Evolutionary conservation across 495 filamentous ascomycete genomes (phyloP).

Genomic region (Ascodesmis nigricans): DNA sequence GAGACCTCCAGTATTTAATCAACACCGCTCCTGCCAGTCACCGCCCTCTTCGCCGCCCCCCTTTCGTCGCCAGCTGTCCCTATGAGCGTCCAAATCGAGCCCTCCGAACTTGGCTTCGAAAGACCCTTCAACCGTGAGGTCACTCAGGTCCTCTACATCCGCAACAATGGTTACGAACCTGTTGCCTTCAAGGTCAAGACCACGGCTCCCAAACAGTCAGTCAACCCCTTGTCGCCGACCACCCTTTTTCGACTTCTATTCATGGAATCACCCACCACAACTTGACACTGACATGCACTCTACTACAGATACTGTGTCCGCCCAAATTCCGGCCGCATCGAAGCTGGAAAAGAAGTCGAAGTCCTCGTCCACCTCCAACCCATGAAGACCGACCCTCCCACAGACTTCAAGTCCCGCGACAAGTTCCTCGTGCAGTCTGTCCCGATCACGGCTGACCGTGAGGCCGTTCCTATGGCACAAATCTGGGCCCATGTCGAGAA

Average conservation of each 20-base stretch:
- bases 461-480: slow-evolving; percentile 51
- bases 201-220: slow-evolving; percentile 95
- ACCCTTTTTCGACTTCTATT: no score
- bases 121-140: slow-evolving; percentile 88
- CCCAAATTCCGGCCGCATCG: slow-evolving; percentile 88
- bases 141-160: slow-evolving; percentile 56
- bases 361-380: slow-evolving; percentile 91
- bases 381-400: slow-evolving; percentile 83
- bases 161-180: slow-evolving; percentile 53
- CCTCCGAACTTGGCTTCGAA: slow-evolving; percentile 79
- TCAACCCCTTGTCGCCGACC: slow-evolving; percentile 9
- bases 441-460: slow-evolving; percentile 58
- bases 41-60: slow-evolving; percentile 1
- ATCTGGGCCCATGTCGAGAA: slow-evolving; percentile 64
- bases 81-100: slow-evolving; percentile 90
- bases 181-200: slow-evolving; percentile 99
- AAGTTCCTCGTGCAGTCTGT: slow-evolving; percentile 97
- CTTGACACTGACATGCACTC: neutral
- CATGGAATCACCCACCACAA: neutral
- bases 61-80: slow-evolving; percentile 6
- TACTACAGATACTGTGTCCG: slow-evolving; percentile 74
- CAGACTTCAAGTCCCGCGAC: slow-evolving; percentile 75
- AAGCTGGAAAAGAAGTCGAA: slow-evolving; percentile 66
- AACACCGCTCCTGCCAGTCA: slow-evolving; percentile 4
- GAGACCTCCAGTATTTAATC: slow-evolving; percentile 1